Percentiles rank a stretch among this genome's conserved stretches.
These are phyloP conservation scores for Kurtzmaniella fragi DNA, from an alignment of 805 yeast species.

Conservation along the genomic window DNA sequence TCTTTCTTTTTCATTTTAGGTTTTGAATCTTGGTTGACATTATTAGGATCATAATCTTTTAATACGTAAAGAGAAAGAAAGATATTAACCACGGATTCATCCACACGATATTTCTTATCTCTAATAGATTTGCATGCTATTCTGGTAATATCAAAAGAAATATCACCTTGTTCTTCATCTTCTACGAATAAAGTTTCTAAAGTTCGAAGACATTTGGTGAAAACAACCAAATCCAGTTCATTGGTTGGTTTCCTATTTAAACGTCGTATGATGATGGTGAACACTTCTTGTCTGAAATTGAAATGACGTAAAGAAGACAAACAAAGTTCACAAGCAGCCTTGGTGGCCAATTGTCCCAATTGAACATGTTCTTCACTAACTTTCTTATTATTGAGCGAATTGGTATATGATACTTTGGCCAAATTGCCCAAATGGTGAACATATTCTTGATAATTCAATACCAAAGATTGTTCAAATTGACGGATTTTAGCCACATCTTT, in stretches of 20 bases:
- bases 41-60: slow-evolving; percentile 66
- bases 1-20: slow-evolving; percentile 74
- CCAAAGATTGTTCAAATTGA: slow-evolving; percentile 73
- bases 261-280: slow-evolving; percentile 63
- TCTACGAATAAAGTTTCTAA: slow-evolving; percentile 68
- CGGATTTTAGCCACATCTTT: slow-evolving; percentile 77
- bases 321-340: slow-evolving; percentile 73
- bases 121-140: slow-evolving; percentile 64
- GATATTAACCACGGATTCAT: slow-evolving; percentile 74
- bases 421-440: slow-evolving; percentile 49
- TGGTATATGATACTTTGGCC: slow-evolving; percentile 32
- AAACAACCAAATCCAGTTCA: slow-evolving; percentile 42
- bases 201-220: slow-evolving; percentile 55
- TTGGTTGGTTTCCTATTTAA: slow-evolving; percentile 57
- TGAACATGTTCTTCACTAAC: slow-evolving; percentile 30
- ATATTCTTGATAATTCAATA: slow-evolving; percentile 63
- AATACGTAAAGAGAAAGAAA: slow-evolving; percentile 63
- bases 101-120: slow-evolving; percentile 72
- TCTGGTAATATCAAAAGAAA: slow-evolving; percentile 69
- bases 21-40: slow-evolving; percentile 36
- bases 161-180: slow-evolving; percentile 75
- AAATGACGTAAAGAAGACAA: slow-evolving; percentile 66
- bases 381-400: slow-evolving; percentile 30
- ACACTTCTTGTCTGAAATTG: slow-evolving; percentile 73
- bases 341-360: slow-evolving; percentile 56